A percentile compares a stretch with the other conserved stretches of the same genome.
These are phyloP conservation scores for Trypanosoma grayi DNA, from an alignment of 208 protist genomes.

Conservation along the genomic window DNA sequence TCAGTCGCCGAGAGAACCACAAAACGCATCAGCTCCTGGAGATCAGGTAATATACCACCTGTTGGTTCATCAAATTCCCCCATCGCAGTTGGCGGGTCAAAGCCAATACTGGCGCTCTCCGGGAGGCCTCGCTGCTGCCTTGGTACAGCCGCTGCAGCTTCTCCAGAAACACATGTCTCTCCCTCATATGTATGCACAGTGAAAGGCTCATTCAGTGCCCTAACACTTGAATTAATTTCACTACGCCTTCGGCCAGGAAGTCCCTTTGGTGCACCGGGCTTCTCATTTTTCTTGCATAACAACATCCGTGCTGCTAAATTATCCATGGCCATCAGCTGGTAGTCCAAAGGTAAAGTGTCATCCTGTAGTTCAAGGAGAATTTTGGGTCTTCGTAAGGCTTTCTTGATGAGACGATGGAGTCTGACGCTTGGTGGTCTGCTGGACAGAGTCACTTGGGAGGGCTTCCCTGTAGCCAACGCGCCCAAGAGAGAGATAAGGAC, in stretches of 20 bases:
- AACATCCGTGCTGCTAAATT: constrained; percentile 1
- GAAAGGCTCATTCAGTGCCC: not conserved
- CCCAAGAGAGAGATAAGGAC: not conserved
- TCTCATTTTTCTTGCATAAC: not conserved
- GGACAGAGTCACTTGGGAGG: not conserved
- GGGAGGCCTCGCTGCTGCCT: not conserved
- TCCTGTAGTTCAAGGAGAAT: constrained; percentile 29
- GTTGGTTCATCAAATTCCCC: not conserved
- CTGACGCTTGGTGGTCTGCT: not conserved
- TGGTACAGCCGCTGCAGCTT: not conserved
- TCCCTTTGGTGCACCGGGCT: not conserved
- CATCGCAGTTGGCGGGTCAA: not conserved
- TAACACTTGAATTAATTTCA: not conserved
- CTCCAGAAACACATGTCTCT: not conserved
- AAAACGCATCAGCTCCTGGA: not conserved
- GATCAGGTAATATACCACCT: too few relatives aligned
- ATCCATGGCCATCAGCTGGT: constrained; percentile 34
- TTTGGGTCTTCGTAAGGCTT: constrained; percentile 1
- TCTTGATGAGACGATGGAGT: constrained; percentile 12
- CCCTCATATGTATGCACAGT: constrained; percentile 2
- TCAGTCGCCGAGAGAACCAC: not conserved
- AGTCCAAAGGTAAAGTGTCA: constrained; percentile 12
- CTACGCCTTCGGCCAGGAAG: not conserved
- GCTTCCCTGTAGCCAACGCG: constrained; percentile 18
- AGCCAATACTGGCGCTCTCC: constrained; percentile 4